Conservation (phyloP, 768 basidiomycete species). For the Russula sp. region DNA sequence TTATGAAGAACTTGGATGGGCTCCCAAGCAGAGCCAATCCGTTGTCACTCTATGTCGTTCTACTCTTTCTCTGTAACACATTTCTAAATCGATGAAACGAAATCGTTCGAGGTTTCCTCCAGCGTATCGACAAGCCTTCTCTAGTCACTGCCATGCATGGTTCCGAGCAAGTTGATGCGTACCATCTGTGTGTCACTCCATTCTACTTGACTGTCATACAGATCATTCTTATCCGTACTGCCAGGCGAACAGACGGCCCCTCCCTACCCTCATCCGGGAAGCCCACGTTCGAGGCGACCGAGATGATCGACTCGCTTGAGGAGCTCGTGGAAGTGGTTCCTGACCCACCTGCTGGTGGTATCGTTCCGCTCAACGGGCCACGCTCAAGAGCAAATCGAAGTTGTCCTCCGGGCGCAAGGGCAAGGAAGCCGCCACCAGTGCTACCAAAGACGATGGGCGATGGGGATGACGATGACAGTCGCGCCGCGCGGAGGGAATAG, state of each 20-base stretch:
- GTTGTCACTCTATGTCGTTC: slow-evolving; percentile 77
- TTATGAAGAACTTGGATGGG: slow-evolving; percentile 99
- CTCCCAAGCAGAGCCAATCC: slow-evolving; percentile 79
- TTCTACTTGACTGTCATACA: neutral
- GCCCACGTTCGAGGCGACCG: slow-evolving; percentile 81
- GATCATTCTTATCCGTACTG: neutral
- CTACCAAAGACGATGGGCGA: slow-evolving; percentile 28
- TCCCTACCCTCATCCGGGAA: slow-evolving; percentile 48
- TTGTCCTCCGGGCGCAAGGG: slow-evolving; percentile 47
- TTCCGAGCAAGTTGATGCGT: slow-evolving; percentile 84
- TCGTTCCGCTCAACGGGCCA: slow-evolving; percentile 64
- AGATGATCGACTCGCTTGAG: slow-evolving; percentile 90
- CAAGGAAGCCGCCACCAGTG: slow-evolving; percentile 45
- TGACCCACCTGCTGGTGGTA: slow-evolving; percentile 82
- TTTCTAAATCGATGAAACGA: slow-evolving; percentile 49
- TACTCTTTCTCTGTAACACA: neutral
- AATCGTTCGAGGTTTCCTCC: slow-evolving; percentile 92
- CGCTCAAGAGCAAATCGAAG: slow-evolving; percentile 46
- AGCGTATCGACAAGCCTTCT: too few species aligned
- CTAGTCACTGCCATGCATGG: slow-evolving; percentile 75
- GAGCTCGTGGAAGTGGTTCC: slow-evolving; percentile 84
- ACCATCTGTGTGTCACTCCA: slow-evolving; percentile 71
- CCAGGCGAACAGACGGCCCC: neutral
- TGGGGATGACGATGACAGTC: slow-evolving; percentile 33
- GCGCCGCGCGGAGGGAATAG: slow-evolving; percentile 37